A percentile compares a stretch with the other conserved stretches of the same genome.
Evolutionary conservation across 1,139 yeast genomes (phyloP).

Genomic region (Nakaseomyces delphensis): DNA sequence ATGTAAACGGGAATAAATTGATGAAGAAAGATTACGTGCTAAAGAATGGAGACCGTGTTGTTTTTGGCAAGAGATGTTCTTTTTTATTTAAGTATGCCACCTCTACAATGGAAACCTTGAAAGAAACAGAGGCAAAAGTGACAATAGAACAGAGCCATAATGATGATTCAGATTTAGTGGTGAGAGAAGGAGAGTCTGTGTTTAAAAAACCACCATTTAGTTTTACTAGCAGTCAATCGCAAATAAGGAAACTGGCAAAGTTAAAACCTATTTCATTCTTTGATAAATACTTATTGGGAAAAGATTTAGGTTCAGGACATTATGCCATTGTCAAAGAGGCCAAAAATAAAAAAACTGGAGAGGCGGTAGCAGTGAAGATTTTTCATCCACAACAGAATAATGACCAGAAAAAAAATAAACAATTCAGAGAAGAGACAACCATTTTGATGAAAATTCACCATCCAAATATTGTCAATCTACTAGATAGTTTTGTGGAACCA

Average conservation of each 20-base stretch:
- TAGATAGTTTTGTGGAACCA: constrained; percentile 64
- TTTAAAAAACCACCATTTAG: constrained; percentile 27
- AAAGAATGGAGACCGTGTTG: constrained; percentile 55
- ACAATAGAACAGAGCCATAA: constrained; percentile 5
- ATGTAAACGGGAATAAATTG: constrained; percentile 47
- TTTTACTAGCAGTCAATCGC: constrained; percentile 21
- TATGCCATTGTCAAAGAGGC: constrained; percentile 74
- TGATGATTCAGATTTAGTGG: neutral
- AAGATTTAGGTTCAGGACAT: constrained; percentile 65
- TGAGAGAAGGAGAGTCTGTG: constrained; percentile 14
- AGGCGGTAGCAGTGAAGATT: constrained; percentile 63
- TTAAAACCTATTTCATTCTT: constrained; percentile 35
- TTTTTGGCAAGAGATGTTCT: constrained; percentile 53
- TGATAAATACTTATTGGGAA: constrained; percentile 53
- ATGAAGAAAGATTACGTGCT: constrained; percentile 43
- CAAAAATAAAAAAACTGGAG: constrained; percentile 46
- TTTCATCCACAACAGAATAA: constrained; percentile 59
- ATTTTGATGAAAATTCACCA: constrained; percentile 59
- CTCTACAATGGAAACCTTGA: constrained; percentile 6
- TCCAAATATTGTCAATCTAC: constrained; percentile 58
- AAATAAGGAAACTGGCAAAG: constrained; percentile 12
- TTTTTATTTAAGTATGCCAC: constrained; percentile 45
- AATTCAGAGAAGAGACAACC: constrained; percentile 59
- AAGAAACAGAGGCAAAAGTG: neutral
- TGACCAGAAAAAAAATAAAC: constrained; percentile 38